Evolutionary conservation across 495 filamentous ascomycete species (phyloP), one percentile per base, ranked within the genome.

Genomic region (Penicillium lividum): DNA sequence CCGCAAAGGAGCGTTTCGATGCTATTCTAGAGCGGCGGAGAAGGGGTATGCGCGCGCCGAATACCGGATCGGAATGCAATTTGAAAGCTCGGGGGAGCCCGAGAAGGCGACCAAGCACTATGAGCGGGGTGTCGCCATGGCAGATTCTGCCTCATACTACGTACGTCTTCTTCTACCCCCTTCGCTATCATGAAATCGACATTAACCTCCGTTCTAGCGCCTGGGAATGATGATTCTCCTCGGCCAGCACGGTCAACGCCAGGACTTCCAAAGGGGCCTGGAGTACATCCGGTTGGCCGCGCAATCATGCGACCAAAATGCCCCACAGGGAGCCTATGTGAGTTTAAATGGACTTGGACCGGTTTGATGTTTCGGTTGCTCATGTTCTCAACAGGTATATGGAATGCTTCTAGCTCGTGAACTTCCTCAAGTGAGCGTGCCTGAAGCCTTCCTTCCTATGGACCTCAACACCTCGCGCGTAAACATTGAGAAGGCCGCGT

Each of bases 31-130:
- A 59, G 89, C 94, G n/a, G 89, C 92, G 46, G 88, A 95, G 56
- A 87, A 88, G 57, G 92, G 91, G n/a, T 96, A 89, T 77, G 88
- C 90, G n/a, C 81, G 94, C 56, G 92, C 95, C 36, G 91, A 98
- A 69, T 98, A 98, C 73, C 84, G 94, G 29, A 96, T 98, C 71
- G 94, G 94, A 52, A 98, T 97, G 94, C 92, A 97, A 51, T 98
- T 91, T 69, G 94, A 98, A 71, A 89, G 86, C 64, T 91, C 91
- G 7, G 96, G 94, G 63, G 93, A 98, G 64, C 85, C 90, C 30
- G 81, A 86, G 33, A 97, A 96, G 68, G 95, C 94, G 3, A 87
- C 97, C 64, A 84, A 84, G 66, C 92, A 97, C 73, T 98, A 98
- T 70, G 81, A 87, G 43, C 80, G 84, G 31, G 94, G 94, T 49